These are phyloP conservation scores for Quillaja saponaria DNA, from an alignment of 306 rosid genomes.

Conservation along the genomic window DNA sequence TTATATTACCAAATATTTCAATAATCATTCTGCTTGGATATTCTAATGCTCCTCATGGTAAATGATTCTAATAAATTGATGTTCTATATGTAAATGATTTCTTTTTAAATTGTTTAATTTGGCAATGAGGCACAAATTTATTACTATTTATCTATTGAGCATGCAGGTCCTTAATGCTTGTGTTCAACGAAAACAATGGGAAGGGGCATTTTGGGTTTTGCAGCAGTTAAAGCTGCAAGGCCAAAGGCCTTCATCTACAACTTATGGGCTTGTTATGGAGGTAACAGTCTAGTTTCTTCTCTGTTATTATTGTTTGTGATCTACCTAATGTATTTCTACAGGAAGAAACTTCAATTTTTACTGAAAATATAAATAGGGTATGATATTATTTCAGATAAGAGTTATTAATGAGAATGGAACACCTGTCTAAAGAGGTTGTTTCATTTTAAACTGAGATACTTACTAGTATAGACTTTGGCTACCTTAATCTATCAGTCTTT, in stretches of 20 bases:
- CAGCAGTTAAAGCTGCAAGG: slow-evolving; percentile 73
- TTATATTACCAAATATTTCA: too few relatives aligned
- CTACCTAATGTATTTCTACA: too few relatives aligned
- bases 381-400: too few relatives aligned
- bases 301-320: slow-evolving; percentile 23
- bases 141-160: too few relatives aligned
- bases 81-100: neutral
- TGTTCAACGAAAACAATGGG: slow-evolving; percentile 78
- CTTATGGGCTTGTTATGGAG: slow-evolving; percentile 96
- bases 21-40: slow-evolving; percentile 5
- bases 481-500: too few relatives aligned
- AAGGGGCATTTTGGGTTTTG: slow-evolving; percentile 97
- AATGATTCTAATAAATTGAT: neutral
- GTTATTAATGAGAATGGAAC: too few relatives aligned
- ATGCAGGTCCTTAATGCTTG: slow-evolving; percentile 89
- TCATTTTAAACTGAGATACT: too few relatives aligned
- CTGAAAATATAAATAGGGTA: slow-evolving; percentile 9
- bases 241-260: slow-evolving; percentile 56
- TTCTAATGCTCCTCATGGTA: slow-evolving; percentile 5
- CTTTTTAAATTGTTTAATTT: neutral
- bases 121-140: too few relatives aligned
- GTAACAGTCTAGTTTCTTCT: slow-evolving; percentile 44
- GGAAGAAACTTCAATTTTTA: too few relatives aligned
- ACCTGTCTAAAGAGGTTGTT: too few relatives aligned
- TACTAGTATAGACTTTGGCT: too few relatives aligned